Percentiles rank a stretch among this genome's conserved stretches.
Conservation (phyloP, 495 filamentous ascomycete species). For the Penicillium angulare region DNA sequence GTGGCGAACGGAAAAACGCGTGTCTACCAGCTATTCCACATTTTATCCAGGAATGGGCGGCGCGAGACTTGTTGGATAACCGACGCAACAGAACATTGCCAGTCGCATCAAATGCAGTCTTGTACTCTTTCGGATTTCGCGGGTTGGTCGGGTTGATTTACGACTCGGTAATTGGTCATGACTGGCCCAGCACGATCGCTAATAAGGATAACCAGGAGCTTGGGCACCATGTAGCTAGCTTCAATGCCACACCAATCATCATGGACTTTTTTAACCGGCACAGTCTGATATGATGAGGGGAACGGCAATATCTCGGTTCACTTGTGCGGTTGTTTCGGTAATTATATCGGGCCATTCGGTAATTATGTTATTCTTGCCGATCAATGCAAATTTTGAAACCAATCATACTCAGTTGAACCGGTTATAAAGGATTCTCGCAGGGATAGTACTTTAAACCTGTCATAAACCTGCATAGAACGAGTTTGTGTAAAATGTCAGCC, state of each 20-base stretch:
- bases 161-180: constrained; percentile 3
- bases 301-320: background rate
- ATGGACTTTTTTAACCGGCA: background rate
- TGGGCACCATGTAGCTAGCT: background rate
- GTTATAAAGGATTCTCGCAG: background rate
- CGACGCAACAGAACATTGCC: background rate
- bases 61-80: background rate
- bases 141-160: background rate
- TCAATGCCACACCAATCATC: constrained; percentile 5
- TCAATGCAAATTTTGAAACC: background rate
- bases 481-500: background rate
- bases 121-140: background rate
- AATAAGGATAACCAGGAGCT: background rate
- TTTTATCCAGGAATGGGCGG: constrained; percentile 1
- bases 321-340: background rate
- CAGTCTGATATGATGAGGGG: background rate
- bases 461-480: background rate
- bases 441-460: background rate
- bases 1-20: constrained; percentile 1
- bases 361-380: background rate
- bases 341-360: background rate
- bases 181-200: constrained; percentile 2
- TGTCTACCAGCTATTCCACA: constrained; percentile 3
- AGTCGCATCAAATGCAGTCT: background rate
- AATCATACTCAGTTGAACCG: background rate